A percentile compares a stretch with the other conserved stretches of the same genome.
Conservation (phyloP, 2,329 filamentous ascomycete species). For the Lasiodiplodia sp. region DNA sequence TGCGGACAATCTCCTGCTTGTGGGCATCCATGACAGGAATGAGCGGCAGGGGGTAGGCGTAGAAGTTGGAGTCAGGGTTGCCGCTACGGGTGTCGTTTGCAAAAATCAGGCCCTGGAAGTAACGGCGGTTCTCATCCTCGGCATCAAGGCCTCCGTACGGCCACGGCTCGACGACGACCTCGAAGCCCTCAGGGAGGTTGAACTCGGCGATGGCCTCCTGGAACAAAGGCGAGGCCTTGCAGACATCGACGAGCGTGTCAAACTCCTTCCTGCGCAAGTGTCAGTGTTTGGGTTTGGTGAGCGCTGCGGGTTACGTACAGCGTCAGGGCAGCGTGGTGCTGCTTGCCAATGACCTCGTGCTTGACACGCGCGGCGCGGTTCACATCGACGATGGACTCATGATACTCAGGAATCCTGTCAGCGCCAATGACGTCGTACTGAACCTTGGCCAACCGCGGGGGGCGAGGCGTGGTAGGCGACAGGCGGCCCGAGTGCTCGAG, state of each 20-base stretch:
- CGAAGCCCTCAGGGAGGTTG: constrained; percentile 62
- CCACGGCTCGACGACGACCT: constrained; percentile 64
- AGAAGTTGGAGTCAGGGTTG: constrained; percentile 53
- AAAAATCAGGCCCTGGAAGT: constrained; percentile 63
- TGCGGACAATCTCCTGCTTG: constrained; percentile 43
- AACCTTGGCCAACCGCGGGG: constrained; percentile 59
- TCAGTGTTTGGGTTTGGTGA: neutral
- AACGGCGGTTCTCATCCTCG: constrained; percentile 56
- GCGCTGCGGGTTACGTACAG: constrained; percentile 42
- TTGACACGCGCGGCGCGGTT: constrained; percentile 50
- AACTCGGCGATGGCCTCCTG: constrained; percentile 60
- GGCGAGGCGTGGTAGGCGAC: constrained; percentile 51
- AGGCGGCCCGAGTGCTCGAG: constrained; percentile 53
- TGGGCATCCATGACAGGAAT: constrained; percentile 48
- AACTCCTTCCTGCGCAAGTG: constrained; percentile 50
- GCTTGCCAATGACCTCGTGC: constrained; percentile 56
- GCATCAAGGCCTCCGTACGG: constrained; percentile 62
- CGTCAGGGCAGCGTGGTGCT: constrained; percentile 57
- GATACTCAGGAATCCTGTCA: constrained; percentile 61
- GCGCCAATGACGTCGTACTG: constrained; percentile 64
- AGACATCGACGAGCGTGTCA: constrained; percentile 55
- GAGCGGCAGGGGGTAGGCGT: constrained; percentile 48
- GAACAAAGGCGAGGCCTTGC: constrained; percentile 61
- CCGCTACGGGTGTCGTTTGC: constrained; percentile 55
- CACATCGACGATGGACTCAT: constrained; percentile 62